phyloP scores from a whole-genome alignment of 495 filamentous ascomycete species.

The Pyrenula massariospora region DNA sequence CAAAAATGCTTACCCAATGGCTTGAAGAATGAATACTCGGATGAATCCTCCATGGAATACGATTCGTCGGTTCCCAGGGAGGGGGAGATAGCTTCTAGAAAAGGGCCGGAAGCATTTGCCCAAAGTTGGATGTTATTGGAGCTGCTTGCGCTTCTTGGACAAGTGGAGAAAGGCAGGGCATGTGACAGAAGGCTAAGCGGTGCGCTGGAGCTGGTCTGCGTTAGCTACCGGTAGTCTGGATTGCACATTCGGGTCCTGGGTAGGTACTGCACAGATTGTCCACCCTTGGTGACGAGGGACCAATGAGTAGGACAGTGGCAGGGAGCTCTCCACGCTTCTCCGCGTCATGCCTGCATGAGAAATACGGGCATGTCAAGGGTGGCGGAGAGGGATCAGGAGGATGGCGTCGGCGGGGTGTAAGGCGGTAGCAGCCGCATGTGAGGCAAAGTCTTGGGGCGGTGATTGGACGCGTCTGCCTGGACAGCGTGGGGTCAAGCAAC shows the following conservation, averaged over 20 bases:
- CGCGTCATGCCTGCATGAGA: not conserved
- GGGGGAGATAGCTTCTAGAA: no score
- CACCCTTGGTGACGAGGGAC: not conserved
- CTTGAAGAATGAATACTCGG: slow-evolving; percentile 4
- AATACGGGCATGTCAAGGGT: not conserved
- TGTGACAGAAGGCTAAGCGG: not conserved
- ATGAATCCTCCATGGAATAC: slow-evolving; percentile 6
- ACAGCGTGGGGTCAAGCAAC: no score
- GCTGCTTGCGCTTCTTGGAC: not conserved
- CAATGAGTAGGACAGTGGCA: not conserved
- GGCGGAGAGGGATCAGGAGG: no score
- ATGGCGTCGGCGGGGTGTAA: no score
- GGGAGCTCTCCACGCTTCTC: not conserved
- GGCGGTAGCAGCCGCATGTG: no score
- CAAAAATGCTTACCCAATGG: not conserved
- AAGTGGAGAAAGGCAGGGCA: no score
- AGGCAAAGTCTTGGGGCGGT: no score
- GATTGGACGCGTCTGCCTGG: no score
- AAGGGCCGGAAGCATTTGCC: no score
- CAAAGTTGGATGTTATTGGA: not conserved
- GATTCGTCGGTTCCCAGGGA: slow-evolving; percentile 4
- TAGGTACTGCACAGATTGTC: no score
- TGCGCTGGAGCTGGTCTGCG: not conserved
- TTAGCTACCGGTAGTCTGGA: not conserved
- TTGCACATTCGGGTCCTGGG: no score